Evolutionary conservation across 768 basidiomycete genomes (phyloP).

Genomic region (Boletus sp.): DNA sequence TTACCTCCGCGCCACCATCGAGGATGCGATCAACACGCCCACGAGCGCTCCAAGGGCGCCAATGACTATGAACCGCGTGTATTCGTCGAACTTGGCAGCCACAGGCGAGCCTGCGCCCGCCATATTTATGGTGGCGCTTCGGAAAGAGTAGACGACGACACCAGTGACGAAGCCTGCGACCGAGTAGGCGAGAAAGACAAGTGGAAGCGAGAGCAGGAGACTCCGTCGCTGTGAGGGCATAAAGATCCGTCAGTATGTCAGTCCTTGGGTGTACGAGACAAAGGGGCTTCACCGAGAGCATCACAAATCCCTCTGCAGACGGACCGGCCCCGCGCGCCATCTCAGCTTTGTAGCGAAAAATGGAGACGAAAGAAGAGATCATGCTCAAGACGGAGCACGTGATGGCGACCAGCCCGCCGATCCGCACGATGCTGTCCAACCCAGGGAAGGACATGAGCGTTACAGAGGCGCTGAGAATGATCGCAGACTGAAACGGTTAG

Average conservation of each 20-base stretch:
- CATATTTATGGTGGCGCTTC: slow-evolving; percentile 44
- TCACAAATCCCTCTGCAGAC: slow-evolving; percentile 53
- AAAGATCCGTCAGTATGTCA: neutral
- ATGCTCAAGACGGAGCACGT: slow-evolving; percentile 69
- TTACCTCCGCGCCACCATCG: slow-evolving; percentile 32
- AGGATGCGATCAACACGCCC: slow-evolving; percentile 57
- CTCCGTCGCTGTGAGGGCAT: slow-evolving; percentile 40
- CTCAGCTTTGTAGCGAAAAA: slow-evolving; percentile 70
- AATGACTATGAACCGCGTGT: slow-evolving; percentile 61
- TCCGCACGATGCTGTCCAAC: slow-evolving; percentile 59
- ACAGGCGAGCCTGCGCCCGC: slow-evolving; percentile 32
- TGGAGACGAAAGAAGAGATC: slow-evolving; percentile 63
- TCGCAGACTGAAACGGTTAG: slow-evolving; percentile 56
- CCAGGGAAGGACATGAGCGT: slow-evolving; percentile 80
- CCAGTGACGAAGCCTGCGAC: slow-evolving; percentile 66
- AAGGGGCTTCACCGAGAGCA: slow-evolving; percentile 42
- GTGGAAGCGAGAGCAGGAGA: slow-evolving; percentile 66
- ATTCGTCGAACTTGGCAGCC: slow-evolving; percentile 51
- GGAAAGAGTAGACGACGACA: slow-evolving; percentile 63
- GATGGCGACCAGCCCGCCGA: slow-evolving; percentile 65
- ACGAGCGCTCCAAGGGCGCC: slow-evolving; percentile 63
- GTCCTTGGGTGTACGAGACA: too few species aligned
- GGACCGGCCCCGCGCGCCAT: slow-evolving; percentile 50
- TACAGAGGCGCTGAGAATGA: slow-evolving; percentile 77
- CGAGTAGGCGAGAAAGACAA: slow-evolving; percentile 72